Evolutionary conservation across 2,329 filamentous ascomycete genomes (phyloP).

Genomic region (Pezicula radicicola): DNA sequence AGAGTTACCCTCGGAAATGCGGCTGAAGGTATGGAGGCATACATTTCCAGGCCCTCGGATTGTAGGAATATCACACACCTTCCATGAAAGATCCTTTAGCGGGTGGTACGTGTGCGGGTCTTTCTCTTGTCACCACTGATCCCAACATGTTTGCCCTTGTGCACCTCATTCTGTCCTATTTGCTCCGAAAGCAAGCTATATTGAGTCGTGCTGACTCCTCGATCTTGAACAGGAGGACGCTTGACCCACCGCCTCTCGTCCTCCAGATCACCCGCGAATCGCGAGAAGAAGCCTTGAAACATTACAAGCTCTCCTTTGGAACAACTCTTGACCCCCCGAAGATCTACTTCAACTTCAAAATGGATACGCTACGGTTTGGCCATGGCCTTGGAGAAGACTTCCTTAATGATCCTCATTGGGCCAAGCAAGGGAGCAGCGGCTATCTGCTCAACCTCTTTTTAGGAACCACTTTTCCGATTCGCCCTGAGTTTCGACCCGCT

Average conservation of each 20-base stretch:
- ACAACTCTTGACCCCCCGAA: conserved; percentile 3
- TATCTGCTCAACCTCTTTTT: conserved; percentile 17
- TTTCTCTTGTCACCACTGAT: too few relatives aligned
- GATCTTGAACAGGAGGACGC: neutral
- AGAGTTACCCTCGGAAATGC: conserved; percentile 18
- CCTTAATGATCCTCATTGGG: neutral
- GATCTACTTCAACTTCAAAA: conserved; percentile 18
- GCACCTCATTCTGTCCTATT: too few relatives aligned
- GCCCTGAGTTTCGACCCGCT: neutral
- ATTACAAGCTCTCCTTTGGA: conserved; percentile 12
- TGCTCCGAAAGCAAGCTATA: too few relatives aligned
- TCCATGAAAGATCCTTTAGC: neutral
- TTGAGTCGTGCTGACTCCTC: too few relatives aligned
- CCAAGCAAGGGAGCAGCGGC: neutral
- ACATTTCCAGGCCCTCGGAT: conserved; percentile 9
- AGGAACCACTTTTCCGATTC: conserved; percentile 8
- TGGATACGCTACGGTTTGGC: conserved; percentile 14
- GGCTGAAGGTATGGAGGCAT: conserved; percentile 20
- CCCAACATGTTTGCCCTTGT: too few relatives aligned
- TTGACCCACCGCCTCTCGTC: conserved; percentile 8
- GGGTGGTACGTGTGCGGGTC: neutral
- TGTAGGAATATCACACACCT: conserved; percentile 1
- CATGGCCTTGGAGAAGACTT: neutral
- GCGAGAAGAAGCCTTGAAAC: conserved; percentile 12
- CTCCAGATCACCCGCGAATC: conserved; percentile 19